phyloP scores from a whole-genome alignment of 2,329 filamentous ascomycete genomes.

The Neodidymelliopsis sp. region DNA sequence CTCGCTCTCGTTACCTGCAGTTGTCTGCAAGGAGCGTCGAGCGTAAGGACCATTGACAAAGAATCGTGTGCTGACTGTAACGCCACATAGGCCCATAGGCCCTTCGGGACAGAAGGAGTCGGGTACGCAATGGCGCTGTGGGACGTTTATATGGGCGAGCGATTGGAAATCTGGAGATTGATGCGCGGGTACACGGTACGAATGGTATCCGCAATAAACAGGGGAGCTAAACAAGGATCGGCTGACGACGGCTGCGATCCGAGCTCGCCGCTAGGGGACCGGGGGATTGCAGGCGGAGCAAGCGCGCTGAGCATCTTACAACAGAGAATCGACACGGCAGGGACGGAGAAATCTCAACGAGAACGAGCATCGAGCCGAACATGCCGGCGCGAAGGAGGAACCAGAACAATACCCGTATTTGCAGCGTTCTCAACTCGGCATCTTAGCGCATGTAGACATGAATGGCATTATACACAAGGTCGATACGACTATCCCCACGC shows the following conservation, averaged over 20 bases:
- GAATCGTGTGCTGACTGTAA: conserved; percentile 3
- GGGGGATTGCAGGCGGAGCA: neutral
- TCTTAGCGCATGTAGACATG: no score
- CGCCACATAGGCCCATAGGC: conserved; percentile 72
- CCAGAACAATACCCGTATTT: no score
- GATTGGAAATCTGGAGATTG: conserved; percentile 61
- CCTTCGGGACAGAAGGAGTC: conserved; percentile 85
- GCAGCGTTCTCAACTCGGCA: no score
- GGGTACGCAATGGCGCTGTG: conserved; percentile 85
- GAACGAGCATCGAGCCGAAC: no score
- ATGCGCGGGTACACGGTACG: conserved; percentile 16
- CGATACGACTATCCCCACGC: no score
- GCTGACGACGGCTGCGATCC: neutral
- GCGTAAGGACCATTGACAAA: neutral
- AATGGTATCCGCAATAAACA: neutral
- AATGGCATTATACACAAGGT: no score
- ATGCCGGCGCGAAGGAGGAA: no score
- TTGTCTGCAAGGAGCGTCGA: conserved; percentile 12
- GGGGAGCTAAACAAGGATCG: neutral
- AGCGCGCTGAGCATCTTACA: no score
- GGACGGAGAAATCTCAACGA: no score
- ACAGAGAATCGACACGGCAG: no score
- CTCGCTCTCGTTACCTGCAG: no score
- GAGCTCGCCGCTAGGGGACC: neutral
- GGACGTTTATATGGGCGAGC: conserved; percentile 78